Percentiles rank a stretch among this genome's conserved stretches.
Evolutionary conservation across 768 basidiomycete species (phyloP).

Genomic region (Lactarius quietus): DNA sequence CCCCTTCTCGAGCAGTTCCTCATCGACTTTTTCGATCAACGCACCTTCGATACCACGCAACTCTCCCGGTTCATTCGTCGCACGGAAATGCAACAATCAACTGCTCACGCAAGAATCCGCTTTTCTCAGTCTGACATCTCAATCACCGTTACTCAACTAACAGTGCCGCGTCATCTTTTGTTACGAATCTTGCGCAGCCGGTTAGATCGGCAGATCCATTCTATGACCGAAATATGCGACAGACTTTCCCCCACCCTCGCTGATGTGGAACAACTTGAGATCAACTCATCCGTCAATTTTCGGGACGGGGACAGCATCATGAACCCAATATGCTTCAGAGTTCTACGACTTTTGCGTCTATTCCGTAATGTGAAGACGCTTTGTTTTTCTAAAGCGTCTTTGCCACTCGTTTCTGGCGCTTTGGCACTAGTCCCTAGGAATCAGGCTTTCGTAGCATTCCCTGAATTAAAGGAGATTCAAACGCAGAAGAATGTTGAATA

Average conservation of each 20-base stretch:
- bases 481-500: neutral
- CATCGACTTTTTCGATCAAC: slow-evolving; percentile 6
- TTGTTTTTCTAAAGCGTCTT: neutral
- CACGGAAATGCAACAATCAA: neutral
- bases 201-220: neutral
- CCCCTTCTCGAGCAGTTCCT: neutral
- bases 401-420: neutral
- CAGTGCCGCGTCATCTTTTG: neutral
- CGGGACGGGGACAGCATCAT: neutral
- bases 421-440: neutral
- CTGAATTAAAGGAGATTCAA: neutral
- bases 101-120: neutral
- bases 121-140: neutral
- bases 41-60: neutral
- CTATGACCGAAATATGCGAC: neutral
- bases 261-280: neutral
- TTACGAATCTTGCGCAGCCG: neutral
- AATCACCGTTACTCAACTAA: slow-evolving; percentile 2
- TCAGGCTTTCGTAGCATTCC: neutral
- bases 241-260: neutral
- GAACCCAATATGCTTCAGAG: neutral
- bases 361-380: neutral
- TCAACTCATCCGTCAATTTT: neutral
- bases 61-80: neutral
- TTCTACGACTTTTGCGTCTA: neutral